Evolutionary conservation across 352 stramenopile species (phyloP).

Genomic region (Globisporangium takayamanum): DNA sequence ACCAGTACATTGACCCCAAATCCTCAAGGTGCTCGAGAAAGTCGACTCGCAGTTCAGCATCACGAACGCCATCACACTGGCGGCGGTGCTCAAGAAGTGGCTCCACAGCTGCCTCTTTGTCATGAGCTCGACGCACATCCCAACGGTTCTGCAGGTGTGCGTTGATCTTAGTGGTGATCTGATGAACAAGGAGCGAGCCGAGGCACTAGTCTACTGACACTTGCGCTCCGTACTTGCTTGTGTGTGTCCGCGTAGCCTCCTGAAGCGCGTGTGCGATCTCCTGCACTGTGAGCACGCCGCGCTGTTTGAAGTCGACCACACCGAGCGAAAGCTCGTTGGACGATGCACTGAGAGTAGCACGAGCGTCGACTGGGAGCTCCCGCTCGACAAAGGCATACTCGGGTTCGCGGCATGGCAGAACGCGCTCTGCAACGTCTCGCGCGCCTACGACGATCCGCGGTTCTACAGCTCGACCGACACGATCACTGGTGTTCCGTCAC

Average conservation of each 20-base stretch:
- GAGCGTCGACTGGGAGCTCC: constrained; percentile 45
- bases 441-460: constrained; percentile 62
- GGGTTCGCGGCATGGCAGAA: constrained; percentile 49
- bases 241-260: constrained; percentile 20
- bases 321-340: constrained; percentile 26
- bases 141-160: constrained; percentile 31
- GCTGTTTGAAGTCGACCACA: constrained; percentile 52
- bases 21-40: constrained; percentile 75
- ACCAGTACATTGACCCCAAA: constrained; percentile 75
- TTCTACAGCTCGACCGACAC: constrained; percentile 77
- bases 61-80: constrained; percentile 67
- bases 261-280: constrained; percentile 48
- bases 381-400: constrained; percentile 64
- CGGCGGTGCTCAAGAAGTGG: constrained; percentile 67
- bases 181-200: background rate
- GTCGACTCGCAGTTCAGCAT: constrained; percentile 85
- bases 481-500: constrained; percentile 47
- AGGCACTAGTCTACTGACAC: background rate
- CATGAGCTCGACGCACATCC: constrained; percentile 42
- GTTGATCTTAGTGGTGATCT: background rate
- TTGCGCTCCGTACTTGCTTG: background rate
- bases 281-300: constrained; percentile 69
- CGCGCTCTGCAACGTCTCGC: constrained; percentile 47
- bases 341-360: constrained; percentile 33
- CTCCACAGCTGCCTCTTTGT: constrained; percentile 59